Evolutionary conservation across 345 rosid genomes (phyloP).

Genomic region (Raphanus sativus): DNA sequence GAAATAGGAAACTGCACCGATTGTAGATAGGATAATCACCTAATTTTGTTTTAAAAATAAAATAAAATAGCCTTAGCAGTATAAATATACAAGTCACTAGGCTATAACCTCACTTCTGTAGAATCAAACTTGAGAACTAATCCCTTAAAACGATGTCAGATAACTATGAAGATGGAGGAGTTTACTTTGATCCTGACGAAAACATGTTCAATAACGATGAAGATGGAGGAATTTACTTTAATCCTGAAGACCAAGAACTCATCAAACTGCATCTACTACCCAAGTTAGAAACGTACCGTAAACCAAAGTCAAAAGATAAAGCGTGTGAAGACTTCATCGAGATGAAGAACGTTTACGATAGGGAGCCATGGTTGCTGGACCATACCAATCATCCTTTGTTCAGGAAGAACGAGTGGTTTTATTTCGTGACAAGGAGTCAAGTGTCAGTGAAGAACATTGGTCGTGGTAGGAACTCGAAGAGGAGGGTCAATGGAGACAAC

Average conservation of each 20-base stretch:
- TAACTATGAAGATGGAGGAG: background rate
- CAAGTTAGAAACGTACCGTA: background rate
- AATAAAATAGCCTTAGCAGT: background rate
- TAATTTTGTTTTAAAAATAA: no score
- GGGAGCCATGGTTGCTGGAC: background rate
- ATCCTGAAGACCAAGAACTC: background rate
- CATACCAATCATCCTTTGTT: background rate
- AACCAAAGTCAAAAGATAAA: background rate
- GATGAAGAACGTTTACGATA: background rate
- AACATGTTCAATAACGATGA: no score
- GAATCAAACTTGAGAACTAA: background rate
- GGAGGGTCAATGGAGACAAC: background rate
- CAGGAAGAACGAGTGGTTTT: background rate
- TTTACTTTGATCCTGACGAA: no score
- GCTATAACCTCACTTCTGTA: background rate
- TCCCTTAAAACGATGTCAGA: background rate
- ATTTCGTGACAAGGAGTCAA: background rate
- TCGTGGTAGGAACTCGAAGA: background rate
- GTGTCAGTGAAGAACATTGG: background rate
- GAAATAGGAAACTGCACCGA: no score
- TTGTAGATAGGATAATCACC: no score
- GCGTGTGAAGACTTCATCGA: background rate
- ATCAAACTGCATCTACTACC: background rate
- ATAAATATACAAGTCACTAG: background rate
- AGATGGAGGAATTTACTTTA: background rate